These are phyloP conservation scores for Suillus plorans DNA, from an alignment of 768 basidiomycete genomes.

Conservation along the genomic window DNA sequence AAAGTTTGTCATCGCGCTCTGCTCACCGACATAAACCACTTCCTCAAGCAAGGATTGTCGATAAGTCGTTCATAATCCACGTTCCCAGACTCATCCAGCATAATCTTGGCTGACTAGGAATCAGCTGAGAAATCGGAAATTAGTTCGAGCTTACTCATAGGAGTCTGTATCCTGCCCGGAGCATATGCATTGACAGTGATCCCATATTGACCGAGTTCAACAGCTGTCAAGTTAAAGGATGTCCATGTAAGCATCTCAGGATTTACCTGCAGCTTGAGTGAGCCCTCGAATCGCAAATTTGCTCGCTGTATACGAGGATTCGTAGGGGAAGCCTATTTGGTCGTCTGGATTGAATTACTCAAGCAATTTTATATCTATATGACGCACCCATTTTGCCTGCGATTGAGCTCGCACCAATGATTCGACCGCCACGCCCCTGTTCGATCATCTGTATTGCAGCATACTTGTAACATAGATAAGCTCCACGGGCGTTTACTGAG, in stretches of 20 bases:
- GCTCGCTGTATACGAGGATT: constrained; percentile 33
- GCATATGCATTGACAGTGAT: constrained; percentile 44
- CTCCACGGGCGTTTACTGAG: constrained; percentile 55
- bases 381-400: constrained; percentile 13
- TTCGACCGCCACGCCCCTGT: constrained; percentile 51
- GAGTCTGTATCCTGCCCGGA: constrained; percentile 33
- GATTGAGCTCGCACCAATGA: constrained; percentile 43
- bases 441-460: constrained; percentile 61
- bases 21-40: constrained; percentile 16
- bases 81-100: constrained; percentile 14
- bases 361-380: neutral
- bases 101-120: constrained; percentile 10
- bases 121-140: neutral
- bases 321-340: neutral
- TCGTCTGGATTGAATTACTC: neutral
- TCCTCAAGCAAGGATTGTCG: constrained; percentile 16
- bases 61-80: neutral
- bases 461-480: constrained; percentile 63
- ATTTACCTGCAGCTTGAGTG: constrained; percentile 39
- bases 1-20: constrained; percentile 12
- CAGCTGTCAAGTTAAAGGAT: constrained; percentile 5
- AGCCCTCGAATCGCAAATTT: constrained; percentile 44
- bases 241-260: neutral
- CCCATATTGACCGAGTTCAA: constrained; percentile 32
- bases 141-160: constrained; percentile 25